Evolutionary conservation across 208 protist species (phyloP).

Genomic region (Leishmania amazonensis): DNA sequence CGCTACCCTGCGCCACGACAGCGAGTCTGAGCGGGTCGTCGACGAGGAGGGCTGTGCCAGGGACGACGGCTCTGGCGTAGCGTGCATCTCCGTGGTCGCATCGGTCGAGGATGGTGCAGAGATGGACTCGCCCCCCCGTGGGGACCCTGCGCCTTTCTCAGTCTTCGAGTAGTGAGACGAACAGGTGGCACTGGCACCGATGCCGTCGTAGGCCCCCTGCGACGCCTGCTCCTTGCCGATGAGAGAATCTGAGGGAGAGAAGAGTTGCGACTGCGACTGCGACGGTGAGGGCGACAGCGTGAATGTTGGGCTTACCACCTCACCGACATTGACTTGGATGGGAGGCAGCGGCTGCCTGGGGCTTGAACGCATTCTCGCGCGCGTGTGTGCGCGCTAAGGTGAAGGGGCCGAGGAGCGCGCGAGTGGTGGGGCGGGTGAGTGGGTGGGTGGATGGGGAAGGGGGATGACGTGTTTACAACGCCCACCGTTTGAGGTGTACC

Average conservation of each 20-base stretch:
- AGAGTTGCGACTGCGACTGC: background rate
- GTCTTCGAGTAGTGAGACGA: background rate
- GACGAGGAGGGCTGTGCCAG: background rate
- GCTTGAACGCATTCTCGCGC: constrained; percentile 5
- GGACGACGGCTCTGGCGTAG: background rate
- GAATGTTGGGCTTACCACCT: background rate
- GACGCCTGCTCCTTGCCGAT: background rate
- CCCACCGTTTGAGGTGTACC: background rate
- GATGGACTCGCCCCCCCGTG: background rate
- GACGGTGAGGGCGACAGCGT: background rate
- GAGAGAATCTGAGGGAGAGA: background rate
- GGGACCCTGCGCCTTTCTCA: background rate
- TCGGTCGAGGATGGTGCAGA: background rate
- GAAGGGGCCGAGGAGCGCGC: background rate
- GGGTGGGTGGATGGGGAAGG: no score
- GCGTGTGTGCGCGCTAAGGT: background rate
- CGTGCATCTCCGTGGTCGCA: background rate
- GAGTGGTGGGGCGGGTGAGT: no score
- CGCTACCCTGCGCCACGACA: background rate
- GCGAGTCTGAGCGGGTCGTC: background rate
- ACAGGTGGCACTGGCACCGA: background rate
- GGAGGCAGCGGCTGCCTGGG: background rate
- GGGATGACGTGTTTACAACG: background rate
- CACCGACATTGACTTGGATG: background rate
- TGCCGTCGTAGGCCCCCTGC: background rate